Evolutionary conservation across 2,329 filamentous ascomycete species (phyloP).

Genomic region (Hortaea werneckii): DNA sequence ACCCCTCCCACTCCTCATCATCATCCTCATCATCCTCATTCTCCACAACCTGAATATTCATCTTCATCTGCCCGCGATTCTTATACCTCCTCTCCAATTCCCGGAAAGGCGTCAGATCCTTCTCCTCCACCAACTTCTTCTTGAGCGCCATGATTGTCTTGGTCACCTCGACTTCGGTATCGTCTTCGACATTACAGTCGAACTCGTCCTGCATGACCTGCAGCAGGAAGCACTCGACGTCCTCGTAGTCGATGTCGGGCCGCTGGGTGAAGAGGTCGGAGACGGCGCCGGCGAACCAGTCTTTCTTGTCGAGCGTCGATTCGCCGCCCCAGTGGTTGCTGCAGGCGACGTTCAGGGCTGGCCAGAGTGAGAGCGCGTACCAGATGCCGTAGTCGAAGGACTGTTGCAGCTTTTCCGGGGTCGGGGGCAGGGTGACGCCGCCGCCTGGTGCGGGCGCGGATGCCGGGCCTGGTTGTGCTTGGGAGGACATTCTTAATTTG

Average conservation of each 20-base stretch:
- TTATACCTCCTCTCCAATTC: slow-evolving; percentile 61
- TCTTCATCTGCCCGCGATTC: slow-evolving; percentile 57
- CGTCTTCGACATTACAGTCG: slow-evolving; percentile 84
- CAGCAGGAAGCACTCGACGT: slow-evolving; percentile 74
- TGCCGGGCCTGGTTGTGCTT: slow-evolving; percentile 2
- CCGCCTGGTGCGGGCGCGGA: not conserved
- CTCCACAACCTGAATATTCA: slow-evolving; percentile 40
- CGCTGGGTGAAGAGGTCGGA: slow-evolving; percentile 61
- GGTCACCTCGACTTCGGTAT: slow-evolving; percentile 66
- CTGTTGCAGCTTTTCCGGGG: slow-evolving; percentile 19
- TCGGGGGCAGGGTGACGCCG: slow-evolving; percentile 9
- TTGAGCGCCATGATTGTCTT: slow-evolving; percentile 59
- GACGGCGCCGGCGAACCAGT: slow-evolving; percentile 88
- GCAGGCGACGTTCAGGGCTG: slow-evolving; percentile 75
- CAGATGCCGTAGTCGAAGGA: slow-evolving; percentile 74
- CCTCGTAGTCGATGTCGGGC: slow-evolving; percentile 59
- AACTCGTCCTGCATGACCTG: slow-evolving; percentile 96
- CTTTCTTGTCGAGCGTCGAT: slow-evolving; percentile 74
- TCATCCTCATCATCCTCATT: slow-evolving; percentile 47
- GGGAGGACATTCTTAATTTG: slow-evolving; percentile 3
- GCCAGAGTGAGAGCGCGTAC: slow-evolving; percentile 78
- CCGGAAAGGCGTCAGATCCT: slow-evolving; percentile 73
- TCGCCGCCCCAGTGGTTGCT: slow-evolving; percentile 81
- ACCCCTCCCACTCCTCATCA: slow-evolving; percentile 35
- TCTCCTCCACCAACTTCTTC: slow-evolving; percentile 53